Percentiles rank a stretch among this genome's conserved stretches.
phyloP scores from a whole-genome alignment of 768 basidiomycete genomes.

The Scleroderma citrinum region DNA sequence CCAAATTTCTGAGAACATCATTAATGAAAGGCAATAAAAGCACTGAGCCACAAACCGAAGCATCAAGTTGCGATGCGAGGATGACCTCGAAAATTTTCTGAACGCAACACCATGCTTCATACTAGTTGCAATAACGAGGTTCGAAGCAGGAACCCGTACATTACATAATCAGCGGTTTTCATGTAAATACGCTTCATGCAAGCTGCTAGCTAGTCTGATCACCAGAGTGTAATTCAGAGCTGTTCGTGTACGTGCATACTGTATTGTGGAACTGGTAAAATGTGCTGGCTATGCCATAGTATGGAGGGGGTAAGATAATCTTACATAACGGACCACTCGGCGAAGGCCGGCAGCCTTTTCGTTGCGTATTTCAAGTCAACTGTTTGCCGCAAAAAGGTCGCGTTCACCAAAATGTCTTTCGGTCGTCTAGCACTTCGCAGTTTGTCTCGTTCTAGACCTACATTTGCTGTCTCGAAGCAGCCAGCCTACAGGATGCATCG shows the following conservation, averaged over 20 bases:
- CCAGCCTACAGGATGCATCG: conserved; percentile 25
- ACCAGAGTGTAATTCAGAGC: too few relatives aligned
- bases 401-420: conserved; percentile 29
- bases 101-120: conserved; percentile 97
- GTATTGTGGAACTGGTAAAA: too few relatives aligned
- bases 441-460: conserved; percentile 22
- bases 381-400: conserved; percentile 7
- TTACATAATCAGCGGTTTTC: neutral
- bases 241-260: too few relatives aligned
- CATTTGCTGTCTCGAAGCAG: conserved; percentile 25
- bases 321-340: conserved; percentile 11
- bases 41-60: conserved; percentile 53
- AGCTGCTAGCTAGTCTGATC: too few relatives aligned
- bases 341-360: conserved; percentile 16
- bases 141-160: neutral
- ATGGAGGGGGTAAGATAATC: too few relatives aligned
- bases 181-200: too few relatives aligned
- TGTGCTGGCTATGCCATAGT: too few relatives aligned
- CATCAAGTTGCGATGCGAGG: conserved; percentile 91
- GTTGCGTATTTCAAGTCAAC: neutral
- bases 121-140: neutral
- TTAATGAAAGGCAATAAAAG: conserved; percentile 1
- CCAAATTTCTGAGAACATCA: conserved; percentile 65
- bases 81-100: conserved; percentile 86
- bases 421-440: conserved; percentile 28